Base-by-base conservation (phyloP, 768 basidiomycete species). In the Russula lepida region DNA sequence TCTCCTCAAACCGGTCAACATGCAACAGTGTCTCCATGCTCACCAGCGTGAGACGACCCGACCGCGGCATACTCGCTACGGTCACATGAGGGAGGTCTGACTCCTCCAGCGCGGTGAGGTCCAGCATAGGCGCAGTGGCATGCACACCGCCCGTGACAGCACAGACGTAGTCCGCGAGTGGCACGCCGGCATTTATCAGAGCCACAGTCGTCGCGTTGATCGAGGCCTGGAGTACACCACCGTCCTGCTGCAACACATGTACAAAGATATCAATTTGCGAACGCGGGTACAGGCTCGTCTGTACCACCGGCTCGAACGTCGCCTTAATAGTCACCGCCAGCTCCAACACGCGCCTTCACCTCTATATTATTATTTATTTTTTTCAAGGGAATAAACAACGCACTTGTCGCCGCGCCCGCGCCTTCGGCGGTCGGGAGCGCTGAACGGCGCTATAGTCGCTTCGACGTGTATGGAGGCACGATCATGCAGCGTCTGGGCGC, bases 171-270 rank as follows among this genome's bases (percentile, higher is more conserved):
- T 98, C 95, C 54, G 84, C 73, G 66, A 98, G 78, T 0, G 97
- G 89, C 25, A 99, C 87, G 1, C 97, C 97, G 6, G 95, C 93
- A 54, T 82, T 85, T 67, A 90, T 83, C 32, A 99, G 82, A 0
- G 95, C 93, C 44, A 99, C 81, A 6, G 94, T 97, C 4, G 94
- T 93, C 35, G 87, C 95, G 70, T 98, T 99, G 69, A 99, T 90
- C 66, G 92, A 88, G 6, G 95, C 85, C 59, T 91, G 88, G 25
- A 98, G 80, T 44, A 98, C 77, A 0, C 91, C 91, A 43, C 97
- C 97, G 68, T 99, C 97, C 70, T 94, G 89, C 67, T 97, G 91
- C 41, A 97, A 76, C 30, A 99, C 86, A 72, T 95, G 93, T 7
- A 99, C 79, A 72, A 86, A 90, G 62, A 99, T 86, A 74, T 95